Evolutionary conservation across 139 green algal species (phyloP).

Genomic region (Gonium pectorale): DNA sequence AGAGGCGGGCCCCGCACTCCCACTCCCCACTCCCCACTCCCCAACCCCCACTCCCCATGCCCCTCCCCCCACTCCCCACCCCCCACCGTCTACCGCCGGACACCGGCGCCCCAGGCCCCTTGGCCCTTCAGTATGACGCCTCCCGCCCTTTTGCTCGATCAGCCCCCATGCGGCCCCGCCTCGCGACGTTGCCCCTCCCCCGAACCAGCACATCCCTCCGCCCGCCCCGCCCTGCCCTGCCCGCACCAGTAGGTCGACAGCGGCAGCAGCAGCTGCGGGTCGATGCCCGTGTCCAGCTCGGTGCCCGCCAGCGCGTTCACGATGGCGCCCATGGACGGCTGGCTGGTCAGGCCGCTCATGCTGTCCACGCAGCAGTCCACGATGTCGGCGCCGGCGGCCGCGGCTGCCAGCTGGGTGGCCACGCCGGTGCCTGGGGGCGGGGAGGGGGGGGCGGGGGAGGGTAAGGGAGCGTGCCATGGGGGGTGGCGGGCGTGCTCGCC

Average conservation of each 20-base stretch:
- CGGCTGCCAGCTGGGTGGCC: constrained; percentile 56
- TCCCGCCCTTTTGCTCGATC: no score
- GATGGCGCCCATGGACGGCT: constrained; percentile 91
- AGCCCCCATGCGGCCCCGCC: no score
- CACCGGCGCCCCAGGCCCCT: no score
- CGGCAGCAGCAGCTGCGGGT: constrained; percentile 66
- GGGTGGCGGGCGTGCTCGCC: no score
- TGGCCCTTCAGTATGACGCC: no score
- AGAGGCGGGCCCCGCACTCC: no score
- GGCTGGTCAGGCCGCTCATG: constrained; percentile 82
- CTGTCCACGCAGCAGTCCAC: constrained; percentile 88
- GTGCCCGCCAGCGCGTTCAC: constrained; percentile 80
- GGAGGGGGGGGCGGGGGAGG: neutral
- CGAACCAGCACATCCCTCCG: neutral
- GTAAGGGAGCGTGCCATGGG: neutral
- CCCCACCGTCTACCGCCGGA: no score
- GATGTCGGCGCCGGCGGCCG: constrained; percentile 89
- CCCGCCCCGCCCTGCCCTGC: neutral
- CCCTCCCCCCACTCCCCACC: no score
- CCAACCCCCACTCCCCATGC: no score
- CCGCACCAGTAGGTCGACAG: constrained; percentile 84
- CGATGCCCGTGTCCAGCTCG: constrained; percentile 86
- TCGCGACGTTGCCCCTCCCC: no score
- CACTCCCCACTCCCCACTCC: no score
- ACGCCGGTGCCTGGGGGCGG: constrained; percentile 12